A percentile compares a stretch with the other conserved stretches of the same genome.
phyloP scores from a whole-genome alignment of 1,284 basidiomycete genomes.

The Hymenochaete sp. region DNA sequence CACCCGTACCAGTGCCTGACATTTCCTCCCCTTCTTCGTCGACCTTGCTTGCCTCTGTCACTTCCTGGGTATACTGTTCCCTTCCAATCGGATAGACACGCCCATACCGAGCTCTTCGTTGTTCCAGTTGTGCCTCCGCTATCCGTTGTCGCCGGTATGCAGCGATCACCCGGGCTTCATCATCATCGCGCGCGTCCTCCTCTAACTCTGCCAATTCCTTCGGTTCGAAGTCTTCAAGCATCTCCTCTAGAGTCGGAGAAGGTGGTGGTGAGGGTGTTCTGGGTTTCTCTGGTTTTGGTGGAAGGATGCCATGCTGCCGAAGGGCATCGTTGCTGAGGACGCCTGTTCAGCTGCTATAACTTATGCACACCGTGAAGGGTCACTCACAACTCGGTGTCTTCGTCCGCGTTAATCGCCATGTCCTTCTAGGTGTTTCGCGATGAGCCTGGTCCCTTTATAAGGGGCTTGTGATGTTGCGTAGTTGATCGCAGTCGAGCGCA shows the following conservation, averaged over 20 bases:
- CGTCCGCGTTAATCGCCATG: constrained; percentile 70
- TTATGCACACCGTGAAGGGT: background rate
- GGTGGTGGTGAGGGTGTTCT: constrained; percentile 67
- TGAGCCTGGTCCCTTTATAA: too few relatives aligned
- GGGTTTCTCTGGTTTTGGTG: constrained; percentile 60
- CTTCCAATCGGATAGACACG: constrained; percentile 82
- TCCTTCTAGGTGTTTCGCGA: background rate
- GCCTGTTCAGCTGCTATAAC: constrained; percentile 7
- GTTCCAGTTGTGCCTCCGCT: constrained; percentile 53
- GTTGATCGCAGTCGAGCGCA: too few relatives aligned
- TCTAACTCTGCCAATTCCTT: constrained; percentile 60
- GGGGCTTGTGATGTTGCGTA: too few relatives aligned
- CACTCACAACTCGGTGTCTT: constrained; percentile 89
- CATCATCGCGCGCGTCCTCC: constrained; percentile 65
- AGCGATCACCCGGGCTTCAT: constrained; percentile 72
- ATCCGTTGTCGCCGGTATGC: constrained; percentile 61
- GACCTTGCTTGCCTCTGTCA: constrained; percentile 84
- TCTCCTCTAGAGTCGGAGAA: constrained; percentile 54
- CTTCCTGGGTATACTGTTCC: constrained; percentile 91
- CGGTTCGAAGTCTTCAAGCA: constrained; percentile 58
- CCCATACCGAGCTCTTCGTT: constrained; percentile 71
- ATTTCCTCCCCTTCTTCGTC: constrained; percentile 59
- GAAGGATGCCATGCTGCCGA: constrained; percentile 85
- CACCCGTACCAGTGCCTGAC: constrained; percentile 63
- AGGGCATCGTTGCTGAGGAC: constrained; percentile 78